Evolutionary conservation across 768 basidiomycete species (phyloP).

Genomic region (Termitomyces sp.): DNA sequence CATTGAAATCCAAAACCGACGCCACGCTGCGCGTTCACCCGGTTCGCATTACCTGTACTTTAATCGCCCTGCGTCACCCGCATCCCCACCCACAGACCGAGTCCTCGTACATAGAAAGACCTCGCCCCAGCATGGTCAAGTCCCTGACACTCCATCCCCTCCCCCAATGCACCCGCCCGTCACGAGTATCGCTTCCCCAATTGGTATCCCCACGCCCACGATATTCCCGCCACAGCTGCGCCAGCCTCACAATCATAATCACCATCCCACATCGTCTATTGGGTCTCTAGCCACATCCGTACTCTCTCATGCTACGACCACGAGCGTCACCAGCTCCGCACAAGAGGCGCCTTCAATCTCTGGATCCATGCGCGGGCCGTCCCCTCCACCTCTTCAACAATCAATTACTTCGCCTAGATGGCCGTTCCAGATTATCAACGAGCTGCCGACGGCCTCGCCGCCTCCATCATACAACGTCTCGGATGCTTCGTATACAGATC

Average conservation of each 20-base stretch:
- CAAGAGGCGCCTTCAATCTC: constrained; percentile 1
- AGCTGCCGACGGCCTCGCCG: constrained; percentile 25
- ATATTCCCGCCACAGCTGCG: background rate
- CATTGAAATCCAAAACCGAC: constrained; percentile 42
- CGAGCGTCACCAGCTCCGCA: constrained; percentile 2
- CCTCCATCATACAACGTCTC: constrained; percentile 40
- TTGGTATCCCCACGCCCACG: background rate
- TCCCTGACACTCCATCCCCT: background rate
- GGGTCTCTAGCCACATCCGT: constrained; percentile 11
- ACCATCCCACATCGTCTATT: background rate
- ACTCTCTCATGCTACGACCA: constrained; percentile 15
- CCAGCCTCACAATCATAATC: background rate
- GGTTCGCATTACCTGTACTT: constrained; percentile 27
- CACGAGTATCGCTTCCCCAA: background rate
- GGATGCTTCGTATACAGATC: background rate
- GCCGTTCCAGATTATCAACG: constrained; percentile 37
- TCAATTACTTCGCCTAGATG: constrained; percentile 24
- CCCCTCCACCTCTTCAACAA: background rate
- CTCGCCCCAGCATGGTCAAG: constrained; percentile 16
- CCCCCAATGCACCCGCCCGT: constrained; percentile 1
- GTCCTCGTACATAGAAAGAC: constrained; percentile 22
- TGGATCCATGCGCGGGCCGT: background rate
- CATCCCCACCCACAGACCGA: constrained; percentile 14
- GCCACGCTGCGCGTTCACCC: constrained; percentile 29
- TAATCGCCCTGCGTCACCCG: constrained; percentile 30